These are phyloP conservation scores for Diaporthe velutina DNA, from an alignment of 2,329 filamentous ascomycete species.

Conservation along the genomic window DNA sequence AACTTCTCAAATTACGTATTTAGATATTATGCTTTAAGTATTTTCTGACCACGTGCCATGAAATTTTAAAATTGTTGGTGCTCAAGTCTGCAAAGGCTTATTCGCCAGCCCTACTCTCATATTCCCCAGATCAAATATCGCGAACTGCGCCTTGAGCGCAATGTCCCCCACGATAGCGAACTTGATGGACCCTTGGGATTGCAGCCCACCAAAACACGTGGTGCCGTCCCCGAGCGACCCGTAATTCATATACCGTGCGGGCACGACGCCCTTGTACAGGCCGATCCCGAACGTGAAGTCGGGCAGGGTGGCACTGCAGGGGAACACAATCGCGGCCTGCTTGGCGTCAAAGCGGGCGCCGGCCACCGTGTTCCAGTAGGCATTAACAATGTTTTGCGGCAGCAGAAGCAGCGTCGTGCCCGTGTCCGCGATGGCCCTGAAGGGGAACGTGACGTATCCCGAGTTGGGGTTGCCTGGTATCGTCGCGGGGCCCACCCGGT, in stretches of 20 bases:
- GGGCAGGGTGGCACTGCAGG: conserved; percentile 50
- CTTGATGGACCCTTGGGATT: conserved; percentile 43
- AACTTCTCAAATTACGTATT: not conserved
- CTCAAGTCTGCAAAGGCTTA: conserved; percentile 39
- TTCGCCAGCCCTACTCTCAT: conserved; percentile 57
- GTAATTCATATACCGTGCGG: conserved; percentile 54
- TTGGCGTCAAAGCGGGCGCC: conserved; percentile 51
- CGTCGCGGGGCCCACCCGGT: conserved; percentile 53
- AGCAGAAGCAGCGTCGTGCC: conserved; percentile 58
- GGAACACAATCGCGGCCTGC: conserved; percentile 54
- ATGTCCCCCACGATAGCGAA: conserved; percentile 49
- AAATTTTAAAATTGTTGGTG: not conserved
- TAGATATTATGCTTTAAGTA: not conserved
- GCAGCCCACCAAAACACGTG: conserved; percentile 52
- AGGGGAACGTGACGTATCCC: conserved; percentile 46
- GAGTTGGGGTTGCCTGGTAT: conserved; percentile 7
- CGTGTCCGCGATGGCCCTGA: conserved; percentile 54
- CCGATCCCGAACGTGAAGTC: conserved; percentile 53
- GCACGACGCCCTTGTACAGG: conserved; percentile 48
- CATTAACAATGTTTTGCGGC: conserved; percentile 50
- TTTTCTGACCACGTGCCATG: no score
- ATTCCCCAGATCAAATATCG: conserved; percentile 51
- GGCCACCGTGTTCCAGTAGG: conserved; percentile 54
- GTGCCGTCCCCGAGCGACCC: conserved; percentile 41
- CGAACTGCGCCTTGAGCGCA: conserved; percentile 49